These are phyloP conservation scores for Mycena olivaceomarginata DNA, from an alignment of 768 basidiomycete species.

Conservation along the genomic window DNA sequence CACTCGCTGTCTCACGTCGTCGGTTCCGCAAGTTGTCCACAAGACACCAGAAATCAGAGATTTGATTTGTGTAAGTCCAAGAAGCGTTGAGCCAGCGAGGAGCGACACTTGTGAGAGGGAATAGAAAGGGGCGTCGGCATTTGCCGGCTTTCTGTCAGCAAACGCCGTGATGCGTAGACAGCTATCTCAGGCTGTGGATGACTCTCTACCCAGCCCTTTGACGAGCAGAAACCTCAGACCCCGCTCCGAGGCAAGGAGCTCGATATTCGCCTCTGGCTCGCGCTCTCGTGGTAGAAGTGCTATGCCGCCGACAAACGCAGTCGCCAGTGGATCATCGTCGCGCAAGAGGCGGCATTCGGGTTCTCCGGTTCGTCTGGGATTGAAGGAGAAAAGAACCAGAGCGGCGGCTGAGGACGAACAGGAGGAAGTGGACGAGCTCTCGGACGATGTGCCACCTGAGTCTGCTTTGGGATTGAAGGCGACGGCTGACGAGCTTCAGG, in stretches of 20 bases:
- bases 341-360: constrained; percentile 15
- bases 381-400: background rate
- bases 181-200: constrained; percentile 16
- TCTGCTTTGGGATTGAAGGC: too few relatives aligned
- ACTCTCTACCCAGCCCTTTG: constrained; percentile 28
- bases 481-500: constrained; percentile 12
- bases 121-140: background rate
- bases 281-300: constrained; percentile 26
- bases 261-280: background rate
- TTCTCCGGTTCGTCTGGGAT: background rate
- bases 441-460: background rate
- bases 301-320: constrained; percentile 17
- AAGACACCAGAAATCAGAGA: too few relatives aligned
- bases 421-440: constrained; percentile 26
- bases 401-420: background rate
- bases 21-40: too few relatives aligned
- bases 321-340: constrained; percentile 26
- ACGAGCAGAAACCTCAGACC: constrained; percentile 32
- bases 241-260: constrained; percentile 27
- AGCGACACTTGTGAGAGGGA: too few relatives aligned
- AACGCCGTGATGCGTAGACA: constrained; percentile 2
- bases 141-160: background rate
- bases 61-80: too few relatives aligned
- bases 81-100: too few relatives aligned
- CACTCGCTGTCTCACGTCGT: too few relatives aligned